Base-by-base conservation (phyloP, 1,139 yeast genomes). In the Magnusiomyces fungicola region DNA sequence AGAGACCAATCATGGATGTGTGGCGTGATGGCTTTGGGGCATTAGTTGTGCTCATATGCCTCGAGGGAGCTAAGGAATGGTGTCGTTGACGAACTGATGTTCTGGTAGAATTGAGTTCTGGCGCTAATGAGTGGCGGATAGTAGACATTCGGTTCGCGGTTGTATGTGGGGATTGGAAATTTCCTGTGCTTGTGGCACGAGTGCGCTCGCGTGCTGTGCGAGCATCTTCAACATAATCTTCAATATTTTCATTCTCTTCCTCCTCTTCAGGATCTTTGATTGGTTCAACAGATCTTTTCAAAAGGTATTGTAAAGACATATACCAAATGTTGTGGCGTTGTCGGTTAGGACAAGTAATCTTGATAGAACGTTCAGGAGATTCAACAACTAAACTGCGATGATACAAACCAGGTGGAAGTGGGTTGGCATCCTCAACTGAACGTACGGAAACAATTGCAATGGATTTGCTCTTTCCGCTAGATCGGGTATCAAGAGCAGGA, bases 261-360 rank as follows among this genome's bases (percentile, higher is more conserved):
- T 53, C 19, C 9, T 38, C 40, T 7, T 21, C 18, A 2, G 38
- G 25, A 33, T 18, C 37, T 32, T n/a, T 43, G n/a, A 48, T 68
- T 38, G 81, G 88, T 48, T 79, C 84, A 56, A 81, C 71, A 53
- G 79, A 81, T 59, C 90, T 74, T 62, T 80, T 81, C 42, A 88
- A 72, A 70, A 90, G 69, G 61, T 84, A 89, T 54, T 86, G 77
- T 57, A 92, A 71, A 0, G 96, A 87, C 60, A 87, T 84, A 66
- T 75, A 83, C 98, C 98, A 92, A 48, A 89, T 81, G 61, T 87
- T 88, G 64, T 92, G 97, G 46, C 96, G 80, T 58, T 82, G 83
- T 62, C 95, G 77, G 2, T 88, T 85, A 7, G 95, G 83, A 67
- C 97, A 89, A 0, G 98, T 90, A 49, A 92, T 71, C 66, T 83